Base-by-base conservation (phyloP, 148 eudicot species). In the Arbutus unedo region DNA sequence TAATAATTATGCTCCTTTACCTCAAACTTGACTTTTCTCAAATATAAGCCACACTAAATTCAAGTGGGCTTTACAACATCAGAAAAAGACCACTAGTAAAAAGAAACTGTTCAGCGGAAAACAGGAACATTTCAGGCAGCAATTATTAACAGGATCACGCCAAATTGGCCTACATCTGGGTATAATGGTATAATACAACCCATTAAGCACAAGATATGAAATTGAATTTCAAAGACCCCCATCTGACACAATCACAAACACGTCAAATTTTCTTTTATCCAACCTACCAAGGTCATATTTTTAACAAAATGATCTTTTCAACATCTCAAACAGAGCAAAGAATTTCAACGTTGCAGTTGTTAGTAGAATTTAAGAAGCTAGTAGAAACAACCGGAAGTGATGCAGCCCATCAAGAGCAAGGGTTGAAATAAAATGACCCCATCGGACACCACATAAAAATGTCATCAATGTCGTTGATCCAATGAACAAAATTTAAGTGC, bases 211-310 rank as follows among this genome's bases (percentile, higher is more conserved):
- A 45, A 74, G 21, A 19, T 8, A 43, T 74, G 77, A 48, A 74
- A 44, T 0, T 45, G 77, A 45, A 74, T 74, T 45, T 74, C 53
- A 38, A 8, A 2, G 48, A 67, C 76, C 13, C 48, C 76, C n/a
- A 72, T 72, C 76, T 72, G 72, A 67, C 72, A 67, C 23, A 72
- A 72, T 14, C 50, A 74, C 2, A 18, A 48, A 47, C 55, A 48
- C 0, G 7, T 74, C 51, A 74, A 48, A 74, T 19, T 18, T 13
- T 47, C 38, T 19, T 19, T 48, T 8, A 48, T 48, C 55, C 77
- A n/a, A 74, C 15, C 77, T 19, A 10, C 2, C 51, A 74, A 74
- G 54, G 23, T 47, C 76, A 45, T 18, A 19, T 73, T 47, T 45
- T 16, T 14, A 41, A 70, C 49, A 43, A 31, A 71, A 71, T 21